phyloP scores from a whole-genome alignment of 2,329 filamentous ascomycete genomes.

The Oidium heveae region DNA sequence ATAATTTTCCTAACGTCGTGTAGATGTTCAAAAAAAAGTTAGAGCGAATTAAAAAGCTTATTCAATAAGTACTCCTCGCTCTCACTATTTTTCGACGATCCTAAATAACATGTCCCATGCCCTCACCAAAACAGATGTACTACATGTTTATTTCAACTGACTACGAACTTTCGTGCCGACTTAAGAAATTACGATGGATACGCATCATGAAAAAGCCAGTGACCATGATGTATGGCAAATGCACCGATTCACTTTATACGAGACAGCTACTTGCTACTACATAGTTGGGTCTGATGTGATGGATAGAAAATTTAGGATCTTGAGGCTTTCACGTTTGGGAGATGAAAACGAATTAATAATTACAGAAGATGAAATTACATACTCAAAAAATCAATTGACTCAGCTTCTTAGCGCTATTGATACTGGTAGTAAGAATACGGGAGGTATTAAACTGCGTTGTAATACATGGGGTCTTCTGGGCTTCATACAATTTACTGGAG shows the following conservation, averaged over 20 bases:
- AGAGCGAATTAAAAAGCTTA: too few relatives aligned
- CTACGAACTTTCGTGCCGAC: too few relatives aligned
- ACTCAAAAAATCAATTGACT: conserved; percentile 77
- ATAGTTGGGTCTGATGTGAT: conserved; percentile 81
- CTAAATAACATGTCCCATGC: too few relatives aligned
- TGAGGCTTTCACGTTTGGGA: conserved; percentile 83
- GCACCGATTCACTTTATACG: conserved; percentile 95
- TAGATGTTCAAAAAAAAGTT: too few relatives aligned
- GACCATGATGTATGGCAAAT: conserved; percentile 33
- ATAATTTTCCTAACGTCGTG: too few relatives aligned
- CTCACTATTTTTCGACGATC: too few relatives aligned
- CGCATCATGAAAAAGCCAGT: conserved; percentile 1
- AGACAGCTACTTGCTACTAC: conserved; percentile 82
- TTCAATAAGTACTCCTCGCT: too few relatives aligned
- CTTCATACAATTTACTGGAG: conserved; percentile 86
- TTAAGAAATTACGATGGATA: too few relatives aligned
- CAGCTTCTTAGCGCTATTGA: conserved; percentile 85
- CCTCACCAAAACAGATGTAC: too few relatives aligned
- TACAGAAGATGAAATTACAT: conserved; percentile 84
- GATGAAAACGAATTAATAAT: conserved; percentile 47
- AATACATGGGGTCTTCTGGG: conserved; percentile 84
- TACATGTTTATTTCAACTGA: too few relatives aligned
- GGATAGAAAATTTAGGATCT: conserved; percentile 66
- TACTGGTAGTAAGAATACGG: conserved; percentile 75
- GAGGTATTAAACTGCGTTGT: conserved; percentile 70